A percentile compares a stretch with the other conserved stretches of the same genome.
phyloP scores from a whole-genome alignment of 768 basidiomycete genomes.

The Lenzites betulinus region DNA sequence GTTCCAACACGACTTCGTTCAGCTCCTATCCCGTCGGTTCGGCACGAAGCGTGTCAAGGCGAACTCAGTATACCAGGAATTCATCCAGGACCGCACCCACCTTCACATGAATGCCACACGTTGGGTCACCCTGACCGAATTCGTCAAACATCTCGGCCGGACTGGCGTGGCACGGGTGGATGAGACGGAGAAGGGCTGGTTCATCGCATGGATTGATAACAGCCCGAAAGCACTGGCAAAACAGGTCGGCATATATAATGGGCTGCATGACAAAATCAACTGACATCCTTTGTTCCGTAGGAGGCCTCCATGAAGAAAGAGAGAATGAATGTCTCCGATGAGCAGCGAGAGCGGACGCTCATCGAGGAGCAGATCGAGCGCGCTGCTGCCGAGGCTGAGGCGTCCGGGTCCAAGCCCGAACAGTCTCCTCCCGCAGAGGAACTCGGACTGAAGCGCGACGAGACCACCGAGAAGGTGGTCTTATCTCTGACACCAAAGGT shows the following conservation, averaged over 20 bases:
- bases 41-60: conserved; percentile 94
- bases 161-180: conserved; percentile 89
- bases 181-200: conserved; percentile 99
- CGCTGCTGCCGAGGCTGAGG: conserved; percentile 54
- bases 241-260: conserved; percentile 51
- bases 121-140: conserved; percentile 98
- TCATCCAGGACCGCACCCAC: conserved; percentile 91
- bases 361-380: conserved; percentile 94
- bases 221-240: conserved; percentile 93
- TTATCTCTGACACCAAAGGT: conserved; percentile 67
- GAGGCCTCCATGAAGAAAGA: conserved; percentile 92
- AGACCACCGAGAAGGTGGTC: conserved; percentile 71
- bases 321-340: conserved; percentile 86
- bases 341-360: conserved; percentile 87
- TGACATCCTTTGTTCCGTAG: conserved; percentile 35
- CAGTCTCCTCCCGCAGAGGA: conserved; percentile 39
- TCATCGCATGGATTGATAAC: conserved; percentile 96
- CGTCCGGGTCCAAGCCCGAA: conserved; percentile 30
- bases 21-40: conserved; percentile 86
- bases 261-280: neutral
- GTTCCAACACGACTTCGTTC: conserved; percentile 93
- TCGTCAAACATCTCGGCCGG: conserved; percentile 85
- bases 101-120: conserved; percentile 98
- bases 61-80: conserved; percentile 97
- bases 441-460: conserved; percentile 71